Percentiles rank a stretch among this genome's conserved stretches.
These are phyloP conservation scores for Xylariaceae sp. DNA, from an alignment of 2,329 filamentous ascomycete species.

Conservation along the genomic window DNA sequence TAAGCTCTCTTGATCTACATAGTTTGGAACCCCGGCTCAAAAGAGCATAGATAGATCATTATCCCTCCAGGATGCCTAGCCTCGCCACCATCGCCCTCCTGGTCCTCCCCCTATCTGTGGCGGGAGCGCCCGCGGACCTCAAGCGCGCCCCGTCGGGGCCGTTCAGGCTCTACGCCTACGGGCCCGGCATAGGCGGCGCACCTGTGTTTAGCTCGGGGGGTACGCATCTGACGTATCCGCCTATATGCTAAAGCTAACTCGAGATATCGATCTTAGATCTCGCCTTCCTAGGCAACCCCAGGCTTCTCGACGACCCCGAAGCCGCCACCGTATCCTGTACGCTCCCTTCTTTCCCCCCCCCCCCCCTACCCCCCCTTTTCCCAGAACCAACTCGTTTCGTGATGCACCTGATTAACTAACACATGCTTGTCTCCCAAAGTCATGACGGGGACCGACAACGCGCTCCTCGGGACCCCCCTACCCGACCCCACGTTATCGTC, in stretches of 20 bases:
- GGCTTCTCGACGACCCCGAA: constrained; percentile 7
- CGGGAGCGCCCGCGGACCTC: constrained; percentile 4
- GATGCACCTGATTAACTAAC: background rate
- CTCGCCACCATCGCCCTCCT: background rate
- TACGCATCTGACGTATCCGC: constrained; percentile 18
- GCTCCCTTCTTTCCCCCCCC: too few species aligned
- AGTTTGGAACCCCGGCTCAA: background rate
- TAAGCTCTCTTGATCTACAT: background rate
- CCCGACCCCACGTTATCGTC: constrained; percentile 13
- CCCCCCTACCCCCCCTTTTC: background rate
- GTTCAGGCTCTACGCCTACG: constrained; percentile 36
- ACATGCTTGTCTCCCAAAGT: constrained; percentile 17
- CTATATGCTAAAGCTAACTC: background rate
- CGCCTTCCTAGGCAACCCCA: constrained; percentile 11
- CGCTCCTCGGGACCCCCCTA: constrained; percentile 26
- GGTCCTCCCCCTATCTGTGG: constrained; percentile 1
- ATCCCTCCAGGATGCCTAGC: background rate
- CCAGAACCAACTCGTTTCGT: too few species aligned
- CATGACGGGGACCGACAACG: constrained; percentile 9
- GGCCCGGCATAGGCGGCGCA: constrained; percentile 29
- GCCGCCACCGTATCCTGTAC: constrained; percentile 7
- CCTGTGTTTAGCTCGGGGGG: constrained; percentile 30
- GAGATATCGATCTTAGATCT: constrained; percentile 1
- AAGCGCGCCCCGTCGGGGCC: constrained; percentile 16
- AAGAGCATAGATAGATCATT: background rate